phyloP scores from a whole-genome alignment of 73 alveolate species.

The Tetrahymena thermophila region DNA sequence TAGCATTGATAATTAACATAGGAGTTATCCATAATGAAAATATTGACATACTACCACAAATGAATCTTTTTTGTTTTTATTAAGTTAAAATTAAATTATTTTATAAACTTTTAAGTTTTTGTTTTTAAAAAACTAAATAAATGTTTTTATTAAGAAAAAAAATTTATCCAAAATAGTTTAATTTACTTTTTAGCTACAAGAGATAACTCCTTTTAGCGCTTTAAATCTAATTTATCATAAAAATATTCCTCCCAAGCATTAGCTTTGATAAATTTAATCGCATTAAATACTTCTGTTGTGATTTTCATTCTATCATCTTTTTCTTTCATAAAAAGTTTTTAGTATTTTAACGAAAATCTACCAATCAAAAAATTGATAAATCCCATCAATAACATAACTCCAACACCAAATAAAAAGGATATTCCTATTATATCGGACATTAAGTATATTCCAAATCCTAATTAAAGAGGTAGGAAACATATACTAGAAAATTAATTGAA shows the following conservation, averaged over 20 bases:
- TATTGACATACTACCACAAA: slow-evolving; percentile 32
- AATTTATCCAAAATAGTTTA: no score
- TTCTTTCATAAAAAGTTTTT: slow-evolving; percentile 54
- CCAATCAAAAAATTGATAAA: slow-evolving; percentile 14
- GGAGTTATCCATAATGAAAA: slow-evolving; percentile 60
- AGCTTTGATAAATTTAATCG: slow-evolving; percentile 78
- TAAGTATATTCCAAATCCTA: neutral
- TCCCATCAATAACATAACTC: neutral
- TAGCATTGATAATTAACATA: slow-evolving; percentile 41
- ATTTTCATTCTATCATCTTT: slow-evolving; percentile 76
- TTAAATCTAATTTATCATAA: slow-evolving; percentile 42
- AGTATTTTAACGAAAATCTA: slow-evolving; percentile 13
- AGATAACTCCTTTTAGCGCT: slow-evolving; percentile 56
- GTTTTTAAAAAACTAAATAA: no score
- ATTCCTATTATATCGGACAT: neutral
- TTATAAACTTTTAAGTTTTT: no score
- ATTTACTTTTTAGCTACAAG: slow-evolving; percentile 18
- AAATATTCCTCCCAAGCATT: slow-evolving; percentile 75
- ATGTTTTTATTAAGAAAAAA: no score
- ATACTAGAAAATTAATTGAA: neutral
- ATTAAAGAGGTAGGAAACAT: slow-evolving; percentile 5
- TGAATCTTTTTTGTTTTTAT: neutral
- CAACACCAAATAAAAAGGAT: slow-evolving; percentile 19
- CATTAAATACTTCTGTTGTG: slow-evolving; percentile 69
- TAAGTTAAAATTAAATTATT: neutral